Percentiles rank a stretch among this genome's conserved stretches.
Conservation (phyloP, 129 eudicot genomes). For the Helianthus tuberosus region DNA sequence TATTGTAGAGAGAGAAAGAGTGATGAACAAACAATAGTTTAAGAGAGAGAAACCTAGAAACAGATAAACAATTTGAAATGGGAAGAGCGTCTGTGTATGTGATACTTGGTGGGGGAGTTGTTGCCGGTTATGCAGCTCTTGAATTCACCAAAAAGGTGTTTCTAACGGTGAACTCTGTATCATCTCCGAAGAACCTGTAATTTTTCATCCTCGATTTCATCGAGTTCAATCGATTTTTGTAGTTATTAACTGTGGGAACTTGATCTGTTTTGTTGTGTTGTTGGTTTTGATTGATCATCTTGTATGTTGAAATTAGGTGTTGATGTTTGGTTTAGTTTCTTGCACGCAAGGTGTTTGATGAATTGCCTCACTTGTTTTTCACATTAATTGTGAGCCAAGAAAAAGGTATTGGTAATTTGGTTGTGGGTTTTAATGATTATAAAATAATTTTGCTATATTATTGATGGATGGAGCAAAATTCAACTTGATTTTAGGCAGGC, state of each 20-base stretch:
- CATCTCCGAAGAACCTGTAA: slow-evolving; percentile 93
- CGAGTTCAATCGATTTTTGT: not conserved
- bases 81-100: slow-evolving; percentile 92
- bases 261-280: not conserved
- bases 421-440: not conserved
- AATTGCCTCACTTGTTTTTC: slow-evolving; percentile 17
- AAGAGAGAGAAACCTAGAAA: not conserved
- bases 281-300: slow-evolving; percentile 17
- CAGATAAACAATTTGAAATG: slow-evolving; percentile 55
- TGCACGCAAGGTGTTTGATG: too few relatives aligned
- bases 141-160: slow-evolving; percentile 85
- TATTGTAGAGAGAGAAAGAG: slow-evolving; percentile 28
- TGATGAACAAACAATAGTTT: not conserved
- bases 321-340: slow-evolving; percentile 24
- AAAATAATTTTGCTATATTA: not conserved
- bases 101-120: slow-evolving; percentile 94
- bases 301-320: slow-evolving; percentile 7
- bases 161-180: slow-evolving; percentile 94
- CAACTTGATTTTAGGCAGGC: not conserved
- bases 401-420: not conserved
- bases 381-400: not conserved
- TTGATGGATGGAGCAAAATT: not conserved
- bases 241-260: not conserved
- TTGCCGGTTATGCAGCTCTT: slow-evolving; percentile 96
- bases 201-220: slow-evolving; percentile 23